Evolutionary conservation across 495 filamentous ascomycete species (phyloP).

Genomic region (Trichoderma virens): DNA sequence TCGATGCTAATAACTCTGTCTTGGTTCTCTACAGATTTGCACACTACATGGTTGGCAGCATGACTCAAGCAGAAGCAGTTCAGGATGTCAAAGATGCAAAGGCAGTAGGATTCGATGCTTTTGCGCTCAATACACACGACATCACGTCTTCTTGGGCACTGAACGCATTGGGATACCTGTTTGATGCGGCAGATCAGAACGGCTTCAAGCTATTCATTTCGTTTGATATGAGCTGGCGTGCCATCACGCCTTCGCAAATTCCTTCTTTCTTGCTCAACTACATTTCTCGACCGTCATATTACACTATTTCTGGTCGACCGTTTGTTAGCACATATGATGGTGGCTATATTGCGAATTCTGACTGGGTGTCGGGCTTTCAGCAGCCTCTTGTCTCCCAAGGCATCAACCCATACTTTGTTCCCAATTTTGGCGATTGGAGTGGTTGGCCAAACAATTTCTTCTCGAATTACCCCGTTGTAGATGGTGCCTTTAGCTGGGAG

Average conservation of each 20-base stretch:
- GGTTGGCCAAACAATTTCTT: slow-evolving; percentile 1
- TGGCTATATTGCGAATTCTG: background rate
- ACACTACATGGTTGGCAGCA: slow-evolving; percentile 15
- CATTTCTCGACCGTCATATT: background rate
- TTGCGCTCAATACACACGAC: slow-evolving; percentile 16
- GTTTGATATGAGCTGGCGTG: slow-evolving; percentile 13
- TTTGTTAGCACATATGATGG: slow-evolving; percentile 1
- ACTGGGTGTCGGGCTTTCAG: background rate
- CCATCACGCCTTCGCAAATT: background rate
- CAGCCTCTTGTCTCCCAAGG: background rate
- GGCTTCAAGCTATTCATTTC: slow-evolving; percentile 22
- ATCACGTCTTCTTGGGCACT: slow-evolving; percentile 11
- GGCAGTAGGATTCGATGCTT: slow-evolving; percentile 18
- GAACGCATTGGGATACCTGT: slow-evolving; percentile 12
- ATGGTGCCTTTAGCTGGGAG: slow-evolving; percentile 31
- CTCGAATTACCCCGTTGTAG: slow-evolving; percentile 14
- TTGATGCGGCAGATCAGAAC: slow-evolving; percentile 13
- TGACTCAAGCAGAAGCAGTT: slow-evolving; percentile 15
- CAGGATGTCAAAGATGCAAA: slow-evolving; percentile 17
- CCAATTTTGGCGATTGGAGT: slow-evolving; percentile 12
- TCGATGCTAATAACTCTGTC: background rate
- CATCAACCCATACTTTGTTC: slow-evolving; percentile 12
- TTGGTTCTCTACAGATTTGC: too few relatives aligned
- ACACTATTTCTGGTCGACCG: background rate
- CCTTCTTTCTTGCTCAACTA: slow-evolving; percentile 1